Evolutionary conservation across 2,329 filamentous ascomycete genomes (phyloP), one percentile per base, ranked within the genome.

Genomic region (Trichoderma koningiopsis): DNA sequence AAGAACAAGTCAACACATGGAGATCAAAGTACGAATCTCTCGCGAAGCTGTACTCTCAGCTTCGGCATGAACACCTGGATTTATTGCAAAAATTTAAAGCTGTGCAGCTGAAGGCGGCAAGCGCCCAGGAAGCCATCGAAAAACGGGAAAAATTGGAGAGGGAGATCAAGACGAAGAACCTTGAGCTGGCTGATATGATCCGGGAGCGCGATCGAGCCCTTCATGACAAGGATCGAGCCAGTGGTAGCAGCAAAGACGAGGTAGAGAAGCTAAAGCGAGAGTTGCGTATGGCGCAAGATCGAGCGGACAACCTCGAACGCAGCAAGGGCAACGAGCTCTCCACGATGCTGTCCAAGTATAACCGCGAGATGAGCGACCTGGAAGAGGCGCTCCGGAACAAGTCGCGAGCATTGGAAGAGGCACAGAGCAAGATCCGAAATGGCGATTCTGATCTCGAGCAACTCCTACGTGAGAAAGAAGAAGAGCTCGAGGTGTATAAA

Each of bases 171-270:
- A 97, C 95, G 35, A 99, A 99, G 88, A 99, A 99, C 78, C 84
- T 99, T n/a, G 96, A 99, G 80, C 83, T 99, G 71, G 96, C 96
- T 37, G 94, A 98, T 79, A 98, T 99, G 96, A 99, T 99, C 73
- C 89, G 96, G 55, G 96, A 99, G 83, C 88, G 96, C 74, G 96
- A 99, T 77, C 89, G 96, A 72, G 96, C 96, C 35, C 82, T 97
- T 64, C 93, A 98, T 77, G 96, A 99, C 72, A 93, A 94, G 79
- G 96, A 99, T 77, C 89, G 96, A 68, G 83, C 91, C n/a, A 88
- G 85, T 63, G 96, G 96, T 61, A 92, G 89, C 66, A 94, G 94
- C 80, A 94, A 93, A 76, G 96, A 99, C 69, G 96, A 99, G 78
- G 76, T 97, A 13, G 96, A 99, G 82, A 97, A 97, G 83, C 83